These are phyloP conservation scores for Diaporthe vaccinii DNA, from an alignment of 2,329 filamentous ascomycete species.

Conservation along the genomic window DNA sequence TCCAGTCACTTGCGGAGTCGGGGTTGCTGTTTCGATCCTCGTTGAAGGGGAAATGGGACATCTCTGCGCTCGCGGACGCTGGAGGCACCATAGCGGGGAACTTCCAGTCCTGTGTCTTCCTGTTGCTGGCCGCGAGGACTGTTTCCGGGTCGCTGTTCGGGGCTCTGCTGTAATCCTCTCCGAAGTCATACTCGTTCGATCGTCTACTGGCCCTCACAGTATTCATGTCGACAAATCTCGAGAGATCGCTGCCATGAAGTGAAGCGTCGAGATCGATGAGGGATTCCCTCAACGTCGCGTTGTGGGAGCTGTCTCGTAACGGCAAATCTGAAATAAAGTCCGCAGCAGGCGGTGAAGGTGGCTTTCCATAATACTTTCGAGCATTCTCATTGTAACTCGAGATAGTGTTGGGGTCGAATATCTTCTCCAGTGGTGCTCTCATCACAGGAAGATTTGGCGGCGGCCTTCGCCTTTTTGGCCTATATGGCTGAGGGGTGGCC, in stretches of 20 bases:
- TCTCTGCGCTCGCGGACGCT: conserved; percentile 63
- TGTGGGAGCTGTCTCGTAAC: conserved; percentile 68
- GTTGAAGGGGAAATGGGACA: conserved; percentile 59
- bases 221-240: conserved; percentile 72
- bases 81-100: conserved; percentile 65
- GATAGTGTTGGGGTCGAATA: conserved; percentile 76
- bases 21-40: conserved; percentile 46
- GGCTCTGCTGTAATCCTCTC: conserved; percentile 62
- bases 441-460: conserved; percentile 71
- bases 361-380: conserved; percentile 69
- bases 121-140: conserved; percentile 53
- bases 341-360: conserved; percentile 59
- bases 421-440: conserved; percentile 72
- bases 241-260: conserved; percentile 67
- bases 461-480: conserved; percentile 67
- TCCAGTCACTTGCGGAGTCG: conserved; percentile 29
- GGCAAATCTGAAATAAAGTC: conserved; percentile 62
- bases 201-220: conserved; percentile 68
- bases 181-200: conserved; percentile 65
- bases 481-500: conserved; percentile 53
- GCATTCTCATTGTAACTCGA: conserved; percentile 76
- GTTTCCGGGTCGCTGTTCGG: conserved; percentile 72
- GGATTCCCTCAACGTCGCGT: conserved; percentile 69
- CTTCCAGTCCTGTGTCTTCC: conserved; percentile 64
- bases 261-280: conserved; percentile 76